Conservation (phyloP, 2,329 filamentous ascomycete species). For the Neopestalotiopsis clavispora region DNA sequence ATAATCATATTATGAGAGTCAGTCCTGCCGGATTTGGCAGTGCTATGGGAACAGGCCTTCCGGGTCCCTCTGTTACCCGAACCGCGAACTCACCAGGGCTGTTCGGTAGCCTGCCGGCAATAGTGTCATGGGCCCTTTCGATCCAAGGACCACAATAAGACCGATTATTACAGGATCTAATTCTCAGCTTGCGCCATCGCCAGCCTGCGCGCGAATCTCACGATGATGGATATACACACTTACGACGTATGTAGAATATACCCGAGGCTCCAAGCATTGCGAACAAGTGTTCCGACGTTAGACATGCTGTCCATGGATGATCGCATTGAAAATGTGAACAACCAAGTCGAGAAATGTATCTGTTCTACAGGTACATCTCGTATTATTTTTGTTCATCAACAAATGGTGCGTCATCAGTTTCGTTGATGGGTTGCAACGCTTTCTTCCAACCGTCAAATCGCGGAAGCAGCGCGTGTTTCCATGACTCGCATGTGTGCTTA, state of each 20-base stretch:
- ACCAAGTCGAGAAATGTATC: not conserved
- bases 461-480: conserved; percentile 7
- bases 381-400: not conserved
- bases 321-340: not conserved
- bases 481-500: conserved; percentile 9
- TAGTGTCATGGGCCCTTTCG: conserved; percentile 12
- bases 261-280: no score
- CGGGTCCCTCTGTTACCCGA: conserved; percentile 11
- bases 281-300: no score
- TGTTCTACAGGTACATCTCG: not conserved
- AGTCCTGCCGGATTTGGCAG: not conserved
- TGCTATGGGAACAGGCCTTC: not conserved
- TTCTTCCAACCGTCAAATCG: not conserved
- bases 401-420: conserved; percentile 1
- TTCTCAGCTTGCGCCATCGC: not conserved
- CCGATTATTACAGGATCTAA: conserved; percentile 1
- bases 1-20: not conserved
- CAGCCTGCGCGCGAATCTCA: not conserved
- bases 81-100: conserved; percentile 8
- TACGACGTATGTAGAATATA: no score
- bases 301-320: not conserved
- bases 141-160: conserved; percentile 15
- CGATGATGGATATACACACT: not conserved
- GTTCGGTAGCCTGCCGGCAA: conserved; percentile 15
- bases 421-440: conserved; percentile 6